Percentiles rank a stretch among this genome's conserved stretches.
Conservation (phyloP, 2,329 filamentous ascomycete genomes). For the Trichoderma endophyticum region DNA sequence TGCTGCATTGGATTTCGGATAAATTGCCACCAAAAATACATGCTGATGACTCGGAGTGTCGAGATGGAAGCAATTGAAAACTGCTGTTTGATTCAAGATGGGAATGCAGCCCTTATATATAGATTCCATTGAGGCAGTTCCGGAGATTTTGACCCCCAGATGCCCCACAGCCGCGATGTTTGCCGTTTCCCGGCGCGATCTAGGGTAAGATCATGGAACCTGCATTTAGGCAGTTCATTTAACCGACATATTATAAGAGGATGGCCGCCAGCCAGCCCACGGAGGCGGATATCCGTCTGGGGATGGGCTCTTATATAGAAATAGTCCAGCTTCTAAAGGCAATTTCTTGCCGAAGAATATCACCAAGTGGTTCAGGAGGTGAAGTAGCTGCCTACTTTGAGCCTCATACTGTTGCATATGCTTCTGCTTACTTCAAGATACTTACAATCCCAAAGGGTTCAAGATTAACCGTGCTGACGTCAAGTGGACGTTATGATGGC, state of each 20-base stretch:
- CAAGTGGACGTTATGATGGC: not conserved
- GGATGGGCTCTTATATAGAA: not conserved
- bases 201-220: not conserved
- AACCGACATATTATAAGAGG: not conserved
- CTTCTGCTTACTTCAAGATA: not conserved
- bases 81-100: not conserved
- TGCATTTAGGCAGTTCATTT: constrained; percentile 3
- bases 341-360: not conserved
- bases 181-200: not conserved
- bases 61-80: not conserved
- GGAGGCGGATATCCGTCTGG: constrained; percentile 10
- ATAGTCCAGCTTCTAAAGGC: not conserved
- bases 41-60: not conserved
- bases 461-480: constrained; percentile 15
- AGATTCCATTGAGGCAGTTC: not conserved
- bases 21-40: not conserved
- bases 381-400: not conserved
- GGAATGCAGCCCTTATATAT: not conserved
- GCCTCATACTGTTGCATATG: not conserved
- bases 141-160: not conserved
- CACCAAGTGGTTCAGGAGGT: not conserved
- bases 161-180: not conserved
- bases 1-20: not conserved
- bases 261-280: not conserved
- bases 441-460: not conserved